Evolutionary conservation across 2,329 filamentous ascomycete genomes (phyloP).

Genomic region (Claviceps fusiformis): DNA sequence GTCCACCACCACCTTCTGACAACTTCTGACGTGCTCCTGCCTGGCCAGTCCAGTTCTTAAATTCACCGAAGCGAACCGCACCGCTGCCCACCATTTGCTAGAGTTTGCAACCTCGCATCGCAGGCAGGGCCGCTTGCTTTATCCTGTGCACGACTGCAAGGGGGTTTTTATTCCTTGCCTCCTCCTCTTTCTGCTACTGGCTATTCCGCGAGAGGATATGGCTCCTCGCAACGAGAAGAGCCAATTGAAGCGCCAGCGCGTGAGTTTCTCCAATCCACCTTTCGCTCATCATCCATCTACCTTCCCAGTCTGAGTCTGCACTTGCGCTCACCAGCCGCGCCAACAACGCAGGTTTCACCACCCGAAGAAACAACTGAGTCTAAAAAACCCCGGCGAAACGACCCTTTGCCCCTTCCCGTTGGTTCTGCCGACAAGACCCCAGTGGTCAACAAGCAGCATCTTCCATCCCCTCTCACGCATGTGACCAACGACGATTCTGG

Average conservation of each 20-base stretch:
- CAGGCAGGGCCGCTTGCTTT: no score
- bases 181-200: no score
- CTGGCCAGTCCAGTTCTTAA: no score
- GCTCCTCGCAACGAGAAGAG: slow-evolving; percentile 58
- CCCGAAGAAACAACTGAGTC: slow-evolving; percentile 50
- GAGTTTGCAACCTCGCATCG: not conserved
- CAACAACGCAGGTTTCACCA: slow-evolving; percentile 45
- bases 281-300: not conserved
- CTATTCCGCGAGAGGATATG: slow-evolving; percentile 25
- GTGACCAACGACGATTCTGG: slow-evolving; percentile 41
- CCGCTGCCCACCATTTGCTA: no score
- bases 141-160: no score
- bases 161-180: not conserved
- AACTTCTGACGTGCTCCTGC: not conserved
- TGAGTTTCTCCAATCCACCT: slow-evolving; percentile 28
- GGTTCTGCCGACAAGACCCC: slow-evolving; percentile 41
- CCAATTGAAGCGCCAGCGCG: slow-evolving; percentile 70
- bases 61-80: no score
- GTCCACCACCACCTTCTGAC: not conserved
- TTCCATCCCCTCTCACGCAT: slow-evolving; percentile 71
- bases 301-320: not conserved
- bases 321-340: slow-evolving; percentile 12
- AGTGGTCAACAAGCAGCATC: slow-evolving; percentile 48
- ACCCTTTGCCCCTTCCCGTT: slow-evolving; percentile 40
- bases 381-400: slow-evolving; percentile 75